Conservation (phyloP, 2,329 filamentous ascomycete genomes). For the Intubia oerlemansii region DNA sequence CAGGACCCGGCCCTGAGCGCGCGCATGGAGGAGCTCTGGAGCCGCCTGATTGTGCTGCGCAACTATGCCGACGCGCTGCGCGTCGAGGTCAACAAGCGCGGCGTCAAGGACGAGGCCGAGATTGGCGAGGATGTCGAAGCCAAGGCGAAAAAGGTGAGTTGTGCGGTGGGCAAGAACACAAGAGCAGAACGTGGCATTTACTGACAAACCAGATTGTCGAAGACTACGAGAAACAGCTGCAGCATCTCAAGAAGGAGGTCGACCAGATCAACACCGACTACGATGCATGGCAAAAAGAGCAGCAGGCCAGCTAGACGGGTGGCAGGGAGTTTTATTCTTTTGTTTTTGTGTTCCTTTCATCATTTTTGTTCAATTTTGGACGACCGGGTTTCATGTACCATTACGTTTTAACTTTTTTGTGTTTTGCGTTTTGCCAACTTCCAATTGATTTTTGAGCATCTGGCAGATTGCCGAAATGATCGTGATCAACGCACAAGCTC, state of each 20-base stretch:
- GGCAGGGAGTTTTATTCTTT: neutral
- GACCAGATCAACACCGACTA: conserved; percentile 39
- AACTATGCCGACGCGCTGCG: conserved; percentile 53
- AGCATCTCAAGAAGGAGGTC: conserved; percentile 52
- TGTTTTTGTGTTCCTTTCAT: neutral
- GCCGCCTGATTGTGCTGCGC: conserved; percentile 51
- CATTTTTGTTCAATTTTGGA: neutral
- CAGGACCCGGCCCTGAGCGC: conserved; percentile 56
- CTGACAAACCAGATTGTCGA: conserved; percentile 40
- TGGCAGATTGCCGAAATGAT: too few relatives aligned
- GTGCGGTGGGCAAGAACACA: too few relatives aligned
- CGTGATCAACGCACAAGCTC: too few relatives aligned
- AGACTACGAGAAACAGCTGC: conserved; percentile 63
- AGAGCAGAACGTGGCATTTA: too few relatives aligned
- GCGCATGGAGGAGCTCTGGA: conserved; percentile 71
- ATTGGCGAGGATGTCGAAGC: conserved; percentile 49
- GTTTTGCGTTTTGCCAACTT: too few relatives aligned
- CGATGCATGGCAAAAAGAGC: conserved; percentile 30
- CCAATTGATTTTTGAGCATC: neutral
- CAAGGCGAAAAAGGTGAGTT: conserved; percentile 51
- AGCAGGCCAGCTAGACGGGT: conserved; percentile 6
- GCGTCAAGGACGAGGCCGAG: conserved; percentile 29
- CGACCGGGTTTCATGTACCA: neutral
- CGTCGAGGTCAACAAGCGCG: conserved; percentile 50
- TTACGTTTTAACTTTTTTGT: too few relatives aligned